phyloP scores from a whole-genome alignment of 2,329 filamentous ascomycete species.

The Fusarium sp. region DNA sequence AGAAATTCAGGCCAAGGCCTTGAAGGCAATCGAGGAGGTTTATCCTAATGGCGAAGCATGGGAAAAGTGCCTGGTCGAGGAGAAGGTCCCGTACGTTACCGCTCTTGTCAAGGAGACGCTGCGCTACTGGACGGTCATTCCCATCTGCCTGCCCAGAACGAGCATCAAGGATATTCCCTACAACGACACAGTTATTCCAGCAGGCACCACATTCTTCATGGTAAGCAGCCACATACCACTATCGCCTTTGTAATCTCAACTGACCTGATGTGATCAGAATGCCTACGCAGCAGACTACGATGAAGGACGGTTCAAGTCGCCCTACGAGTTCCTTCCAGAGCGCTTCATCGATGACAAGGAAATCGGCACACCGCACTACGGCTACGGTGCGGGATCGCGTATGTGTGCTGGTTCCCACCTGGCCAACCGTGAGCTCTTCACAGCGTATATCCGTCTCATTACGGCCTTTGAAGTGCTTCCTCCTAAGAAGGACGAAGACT shows the following conservation, averaged over 20 bases:
- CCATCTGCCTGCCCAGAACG: slow-evolving; percentile 81
- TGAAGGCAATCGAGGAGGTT: slow-evolving; percentile 78
- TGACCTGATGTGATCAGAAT: slow-evolving; percentile 62
- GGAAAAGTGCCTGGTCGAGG: slow-evolving; percentile 79
- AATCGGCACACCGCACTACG: slow-evolving; percentile 73
- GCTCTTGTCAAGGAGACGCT: slow-evolving; percentile 85
- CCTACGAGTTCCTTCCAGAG: slow-evolving; percentile 77
- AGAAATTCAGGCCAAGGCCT: slow-evolving; percentile 78
- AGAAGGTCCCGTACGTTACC: slow-evolving; percentile 83
- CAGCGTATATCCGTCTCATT: slow-evolving; percentile 72
- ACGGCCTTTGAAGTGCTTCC: slow-evolving; percentile 70
- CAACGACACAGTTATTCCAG: slow-evolving; percentile 77
- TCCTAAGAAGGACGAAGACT: slow-evolving; percentile 61
- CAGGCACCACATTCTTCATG: slow-evolving; percentile 87
- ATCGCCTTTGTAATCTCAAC: not conserved
- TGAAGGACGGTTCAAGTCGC: slow-evolving; percentile 75
- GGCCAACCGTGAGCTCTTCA: slow-evolving; percentile 75
- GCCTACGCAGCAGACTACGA: slow-evolving; percentile 85
- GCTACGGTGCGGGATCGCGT: slow-evolving; percentile 73
- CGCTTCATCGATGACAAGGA: slow-evolving; percentile 74
- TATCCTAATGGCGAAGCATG: slow-evolving; percentile 85
- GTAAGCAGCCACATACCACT: slow-evolving; percentile 50
- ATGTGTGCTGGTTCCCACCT: slow-evolving; percentile 77
- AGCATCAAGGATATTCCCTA: slow-evolving; percentile 82
- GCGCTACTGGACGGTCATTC: slow-evolving; percentile 85